Conservation (phyloP, 495 filamentous ascomycete genomes). For the Penicillium odoratum region DNA sequence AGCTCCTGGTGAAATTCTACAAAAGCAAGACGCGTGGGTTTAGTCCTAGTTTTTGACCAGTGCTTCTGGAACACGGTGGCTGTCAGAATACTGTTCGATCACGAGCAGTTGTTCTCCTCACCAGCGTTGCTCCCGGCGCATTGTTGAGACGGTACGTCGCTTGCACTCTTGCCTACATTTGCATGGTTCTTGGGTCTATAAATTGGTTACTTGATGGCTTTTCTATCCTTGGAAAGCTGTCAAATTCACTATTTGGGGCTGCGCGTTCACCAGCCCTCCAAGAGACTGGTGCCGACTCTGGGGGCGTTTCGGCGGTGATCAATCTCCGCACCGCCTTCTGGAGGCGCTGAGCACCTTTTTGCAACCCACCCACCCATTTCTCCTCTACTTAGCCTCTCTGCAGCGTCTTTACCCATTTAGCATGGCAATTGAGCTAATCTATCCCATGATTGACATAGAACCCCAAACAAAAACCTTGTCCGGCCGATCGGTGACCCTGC, state of each 20-base stretch:
- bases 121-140: slow-evolving; percentile 42
- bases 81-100: slow-evolving; percentile 38
- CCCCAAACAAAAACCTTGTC: slow-evolving; percentile 9
- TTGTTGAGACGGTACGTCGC: slow-evolving; percentile 47
- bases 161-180: slow-evolving; percentile 21
- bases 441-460: slow-evolving; percentile 19
- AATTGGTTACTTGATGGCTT: neutral
- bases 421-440: slow-evolving; percentile 33
- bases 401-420: slow-evolving; percentile 8
- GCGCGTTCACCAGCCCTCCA: slow-evolving; percentile 27
- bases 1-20: slow-evolving; percentile 13
- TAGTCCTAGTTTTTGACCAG: neutral
- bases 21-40: slow-evolving; percentile 23
- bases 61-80: slow-evolving; percentile 28
- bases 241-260: slow-evolving; percentile 12
- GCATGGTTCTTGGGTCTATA: slow-evolving; percentile 5
- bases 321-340: slow-evolving; percentile 54
- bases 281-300: slow-evolving; percentile 32
- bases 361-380: slow-evolving; percentile 24
- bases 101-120: slow-evolving; percentile 40
- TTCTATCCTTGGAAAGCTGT: slow-evolving; percentile 1
- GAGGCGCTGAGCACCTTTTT: slow-evolving; percentile 27
- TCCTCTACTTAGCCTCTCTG: slow-evolving; percentile 13
- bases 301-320: slow-evolving; percentile 41
- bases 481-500: slow-evolving; percentile 23